Conservation (phyloP, 768 basidiomycete species). For the Rhizopogon vinicolor region DNA sequence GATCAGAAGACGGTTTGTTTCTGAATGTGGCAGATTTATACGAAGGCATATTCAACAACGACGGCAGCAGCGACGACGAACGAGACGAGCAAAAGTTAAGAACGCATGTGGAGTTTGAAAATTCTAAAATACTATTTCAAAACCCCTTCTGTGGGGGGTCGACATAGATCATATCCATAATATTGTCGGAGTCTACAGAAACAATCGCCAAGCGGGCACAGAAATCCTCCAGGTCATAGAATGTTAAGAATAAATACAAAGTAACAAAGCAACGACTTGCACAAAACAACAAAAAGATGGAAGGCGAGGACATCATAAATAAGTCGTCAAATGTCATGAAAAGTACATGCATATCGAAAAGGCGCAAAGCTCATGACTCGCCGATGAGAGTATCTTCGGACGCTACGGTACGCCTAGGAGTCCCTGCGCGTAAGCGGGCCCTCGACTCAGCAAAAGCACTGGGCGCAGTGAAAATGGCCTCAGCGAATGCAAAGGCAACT, state of each 20-base stretch:
- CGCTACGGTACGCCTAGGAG: conserved; percentile 16
- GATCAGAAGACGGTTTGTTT: conserved; percentile 13
- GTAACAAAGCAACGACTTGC: conserved; percentile 4
- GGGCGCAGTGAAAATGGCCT: conserved; percentile 52
- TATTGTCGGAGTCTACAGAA: neutral
- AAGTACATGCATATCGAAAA: neutral
- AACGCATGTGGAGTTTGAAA: conserved; percentile 22
- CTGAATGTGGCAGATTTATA: conserved; percentile 27
- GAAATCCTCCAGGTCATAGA: neutral
- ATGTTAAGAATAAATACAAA: neutral
- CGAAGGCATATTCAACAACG: conserved; percentile 16
- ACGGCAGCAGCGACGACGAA: neutral
- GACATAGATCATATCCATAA: neutral
- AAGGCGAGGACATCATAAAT: conserved; percentile 2
- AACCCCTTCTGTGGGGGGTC: too few species aligned
- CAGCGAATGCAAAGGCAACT: conserved; percentile 65
- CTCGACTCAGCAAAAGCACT: conserved; percentile 28
- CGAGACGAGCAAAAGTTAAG: conserved; percentile 3
- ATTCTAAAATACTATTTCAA: conserved; percentile 6
- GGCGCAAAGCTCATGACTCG: conserved; percentile 2
- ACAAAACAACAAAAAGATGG: conserved; percentile 16
- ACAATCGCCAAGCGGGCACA: neutral
- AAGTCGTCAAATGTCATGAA: neutral
- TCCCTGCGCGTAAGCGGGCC: conserved; percentile 14
- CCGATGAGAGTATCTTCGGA: conserved; percentile 14